Percentiles rank a stretch among this genome's conserved stretches.
Evolutionary conservation across 2,329 filamentous ascomycete genomes (phyloP).

Genomic region (Dactylellina parvicollis): DNA sequence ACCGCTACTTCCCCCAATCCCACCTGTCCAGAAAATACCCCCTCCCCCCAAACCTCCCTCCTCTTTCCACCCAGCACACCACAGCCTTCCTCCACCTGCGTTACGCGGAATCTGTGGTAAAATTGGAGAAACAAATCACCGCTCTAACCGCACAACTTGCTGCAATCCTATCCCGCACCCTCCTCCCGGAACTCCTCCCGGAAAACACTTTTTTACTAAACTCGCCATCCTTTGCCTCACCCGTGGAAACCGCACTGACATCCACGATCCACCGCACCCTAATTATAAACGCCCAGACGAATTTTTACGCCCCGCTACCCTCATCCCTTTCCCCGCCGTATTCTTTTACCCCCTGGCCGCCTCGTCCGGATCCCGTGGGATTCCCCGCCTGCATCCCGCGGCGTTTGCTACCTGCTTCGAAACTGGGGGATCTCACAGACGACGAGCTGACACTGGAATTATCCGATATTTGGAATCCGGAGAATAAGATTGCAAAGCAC

Average conservation of each 20-base stretch:
- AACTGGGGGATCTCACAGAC: not conserved
- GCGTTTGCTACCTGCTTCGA: not conserved
- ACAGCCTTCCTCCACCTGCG: constrained; percentile 21
- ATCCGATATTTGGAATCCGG: not conserved
- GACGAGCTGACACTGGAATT: not conserved
- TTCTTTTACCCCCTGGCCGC: not conserved
- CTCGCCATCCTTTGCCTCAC: not conserved
- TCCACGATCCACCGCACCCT: constrained; percentile 13
- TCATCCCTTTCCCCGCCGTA: not conserved
- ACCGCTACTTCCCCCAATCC: constrained; percentile 9
- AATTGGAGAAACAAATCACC: not conserved
- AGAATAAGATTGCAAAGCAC: not conserved
- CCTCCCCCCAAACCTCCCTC: not conserved
- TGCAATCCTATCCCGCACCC: not conserved
- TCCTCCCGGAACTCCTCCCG: not conserved
- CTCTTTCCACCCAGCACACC: constrained; percentile 2
- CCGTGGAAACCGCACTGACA: not conserved
- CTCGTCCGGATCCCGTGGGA: not conserved
- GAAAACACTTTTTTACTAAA: not conserved
- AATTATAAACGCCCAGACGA: constrained; percentile 17
- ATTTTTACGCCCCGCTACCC: not conserved
- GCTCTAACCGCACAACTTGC: constrained; percentile 5
- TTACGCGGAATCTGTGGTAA: constrained; percentile 16
- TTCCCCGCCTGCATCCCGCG: constrained; percentile 4
- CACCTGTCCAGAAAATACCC: constrained; percentile 2